Evolutionary conservation across 1,139 yeast species (phyloP).

Genomic region (Diutina scorzettiae): DNA sequence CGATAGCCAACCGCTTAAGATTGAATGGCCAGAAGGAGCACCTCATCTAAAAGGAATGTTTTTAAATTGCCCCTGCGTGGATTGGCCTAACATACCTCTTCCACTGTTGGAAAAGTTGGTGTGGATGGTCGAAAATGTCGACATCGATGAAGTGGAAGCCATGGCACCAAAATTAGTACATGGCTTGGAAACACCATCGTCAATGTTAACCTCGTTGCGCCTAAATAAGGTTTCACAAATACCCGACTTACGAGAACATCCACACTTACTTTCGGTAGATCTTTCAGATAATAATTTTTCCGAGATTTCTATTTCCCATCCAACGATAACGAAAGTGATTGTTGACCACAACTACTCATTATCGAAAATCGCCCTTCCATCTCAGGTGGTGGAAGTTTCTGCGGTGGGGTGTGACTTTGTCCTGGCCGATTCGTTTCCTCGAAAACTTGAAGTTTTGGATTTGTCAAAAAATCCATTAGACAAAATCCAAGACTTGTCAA

Average conservation of each 20-base stretch:
- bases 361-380: background rate
- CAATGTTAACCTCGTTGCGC: background rate
- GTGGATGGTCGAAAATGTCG: background rate
- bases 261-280: background rate
- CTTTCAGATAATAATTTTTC: background rate
- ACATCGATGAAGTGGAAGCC: background rate
- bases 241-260: background rate
- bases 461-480: background rate
- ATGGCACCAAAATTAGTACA: background rate
- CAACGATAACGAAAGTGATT: background rate
- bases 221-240: background rate
- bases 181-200: background rate
- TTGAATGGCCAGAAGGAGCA: background rate
- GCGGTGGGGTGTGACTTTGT: background rate
- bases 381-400: background rate
- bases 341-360: background rate
- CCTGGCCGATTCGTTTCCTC: background rate
- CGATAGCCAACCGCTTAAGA: background rate
- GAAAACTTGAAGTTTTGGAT: background rate
- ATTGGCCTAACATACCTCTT: background rate
- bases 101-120: background rate
- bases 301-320: background rate
- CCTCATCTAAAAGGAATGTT: background rate
- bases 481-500: background rate
- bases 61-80: background rate